Conservation (phyloP, 2,329 filamentous ascomycete genomes). For the Cladosporium phlei region DNA sequence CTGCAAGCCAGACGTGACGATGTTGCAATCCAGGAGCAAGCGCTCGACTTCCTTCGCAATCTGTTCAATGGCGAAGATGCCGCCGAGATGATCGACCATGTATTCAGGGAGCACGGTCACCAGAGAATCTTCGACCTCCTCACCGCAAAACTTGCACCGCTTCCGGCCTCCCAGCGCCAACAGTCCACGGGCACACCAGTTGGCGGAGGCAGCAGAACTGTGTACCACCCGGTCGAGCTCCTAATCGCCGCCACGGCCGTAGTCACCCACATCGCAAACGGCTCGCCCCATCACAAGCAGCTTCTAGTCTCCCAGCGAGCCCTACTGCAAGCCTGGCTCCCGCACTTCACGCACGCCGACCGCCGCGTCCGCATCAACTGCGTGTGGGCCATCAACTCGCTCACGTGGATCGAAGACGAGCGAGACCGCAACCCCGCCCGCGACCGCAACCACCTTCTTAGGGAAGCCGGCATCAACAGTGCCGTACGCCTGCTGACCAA, state of each 20-base stretch:
- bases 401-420: conserved; percentile 75
- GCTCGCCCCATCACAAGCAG: conserved; percentile 70
- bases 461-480: conserved; percentile 51
- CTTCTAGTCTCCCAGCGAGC: conserved; percentile 71
- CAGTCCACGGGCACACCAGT: conserved; percentile 6
- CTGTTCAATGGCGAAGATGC: conserved; percentile 64
- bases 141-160: conserved; percentile 65
- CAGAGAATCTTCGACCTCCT: conserved; percentile 77
- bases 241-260: conserved; percentile 74
- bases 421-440: conserved; percentile 60
- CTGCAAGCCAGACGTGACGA: conserved; percentile 71
- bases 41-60: conserved; percentile 83
- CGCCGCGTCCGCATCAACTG: conserved; percentile 71
- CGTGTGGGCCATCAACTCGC: conserved; percentile 79
- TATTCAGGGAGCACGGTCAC: conserved; percentile 71
- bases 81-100: conserved; percentile 73
- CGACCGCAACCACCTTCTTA: conserved; percentile 64
- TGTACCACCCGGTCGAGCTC: conserved; percentile 54
- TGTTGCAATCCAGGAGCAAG: conserved; percentile 83
- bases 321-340: conserved; percentile 66
- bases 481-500: conserved; percentile 27
- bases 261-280: conserved; percentile 82
- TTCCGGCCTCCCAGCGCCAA: conserved; percentile 19
- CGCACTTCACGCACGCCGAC: conserved; percentile 68
- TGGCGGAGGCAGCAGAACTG: conserved; percentile 42